These are phyloP conservation scores for Pistacia integerrima DNA, from an alignment of 345 rosid genomes.

Conservation along the genomic window DNA sequence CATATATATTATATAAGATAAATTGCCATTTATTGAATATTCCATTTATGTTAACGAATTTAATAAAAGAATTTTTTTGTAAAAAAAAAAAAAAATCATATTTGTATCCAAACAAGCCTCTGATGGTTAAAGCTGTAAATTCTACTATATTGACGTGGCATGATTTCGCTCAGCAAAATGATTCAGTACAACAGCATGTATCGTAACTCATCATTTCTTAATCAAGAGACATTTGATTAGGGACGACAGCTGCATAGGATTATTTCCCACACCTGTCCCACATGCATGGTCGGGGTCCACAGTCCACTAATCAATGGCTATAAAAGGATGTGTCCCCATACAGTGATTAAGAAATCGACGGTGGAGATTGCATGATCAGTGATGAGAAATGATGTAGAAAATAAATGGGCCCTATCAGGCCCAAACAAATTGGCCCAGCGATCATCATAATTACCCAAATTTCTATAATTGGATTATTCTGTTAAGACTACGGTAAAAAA, in stretches of 20 bases:
- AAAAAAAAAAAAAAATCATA: neutral
- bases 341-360: neutral
- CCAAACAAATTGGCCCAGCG: too few relatives aligned
- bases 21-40: neutral
- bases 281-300: neutral
- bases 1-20: too few relatives aligned
- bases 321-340: neutral
- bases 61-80: neutral
- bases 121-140: neutral
- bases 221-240: neutral
- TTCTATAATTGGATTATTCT: too few relatives aligned
- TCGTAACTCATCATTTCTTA: neutral
- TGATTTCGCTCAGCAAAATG: neutral
- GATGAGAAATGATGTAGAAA: neutral
- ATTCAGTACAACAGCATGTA: neutral
- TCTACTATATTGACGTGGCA: slow-evolving; percentile 10
- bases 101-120: neutral
- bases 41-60: neutral
- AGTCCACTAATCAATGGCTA: neutral
- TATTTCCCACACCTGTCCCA: slow-evolving; percentile 6
- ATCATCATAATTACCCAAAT: too few relatives aligned
- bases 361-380: neutral
- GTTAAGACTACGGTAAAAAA: too few relatives aligned
- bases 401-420: neutral
- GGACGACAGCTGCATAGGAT: neutral